Evolutionary conservation across 75 land plant genomes (phyloP), one percentile per base, ranked within the genome.

Genomic region (Azolla pinnata): DNA sequence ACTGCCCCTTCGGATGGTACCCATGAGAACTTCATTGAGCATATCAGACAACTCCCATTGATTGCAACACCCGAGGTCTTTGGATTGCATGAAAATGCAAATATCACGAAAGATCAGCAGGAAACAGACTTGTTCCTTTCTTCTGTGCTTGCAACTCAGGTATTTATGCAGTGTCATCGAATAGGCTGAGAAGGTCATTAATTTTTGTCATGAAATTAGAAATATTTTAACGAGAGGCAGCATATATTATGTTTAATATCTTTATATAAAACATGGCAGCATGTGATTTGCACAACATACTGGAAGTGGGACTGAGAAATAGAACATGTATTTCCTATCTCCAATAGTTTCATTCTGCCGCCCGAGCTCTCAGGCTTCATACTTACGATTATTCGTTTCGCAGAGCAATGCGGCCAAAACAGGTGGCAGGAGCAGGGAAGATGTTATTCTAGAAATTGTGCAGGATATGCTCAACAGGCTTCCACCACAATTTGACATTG

Each of bases 91-190:
- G 70, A 73, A 21, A 73, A 73, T 38, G 75, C 75, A 4, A 61
- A 73, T 45, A 73, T 73, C 60, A 73, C 70, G 0, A 73, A 67
- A 31, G 75, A 73, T 44, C 64, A 73, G 18, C 70, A 73, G 61
- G 75, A 73, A 61, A 62, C 70, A 24, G 57, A 73, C 44, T 42
- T 66, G 1, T 60, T 73, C 19, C 61, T 66, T 3, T 60, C 58
- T 25, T 59, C 75, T 4, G 56, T 73, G 4, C 70, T 67, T 24
- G 53, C 71, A 0, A 73, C 75, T 23, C 70, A 67, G 71, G 75
- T 73, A 9, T 29, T n/a, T n/a, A n/a, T n/a, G n/a, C n/a, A n/a
- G n/a, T n/a, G n/a, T n/a, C n/a, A n/a, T n/a, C n/a, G n/a, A n/a
- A n/a, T n/a, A n/a, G n/a, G n/a, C n/a, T n/a, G n/a, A n/a, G n/a